A percentile compares a stretch with the other conserved stretches of the same genome.
Conservation (phyloP, 768 basidiomycete genomes). For the Multifurca ochricompacta region DNA sequence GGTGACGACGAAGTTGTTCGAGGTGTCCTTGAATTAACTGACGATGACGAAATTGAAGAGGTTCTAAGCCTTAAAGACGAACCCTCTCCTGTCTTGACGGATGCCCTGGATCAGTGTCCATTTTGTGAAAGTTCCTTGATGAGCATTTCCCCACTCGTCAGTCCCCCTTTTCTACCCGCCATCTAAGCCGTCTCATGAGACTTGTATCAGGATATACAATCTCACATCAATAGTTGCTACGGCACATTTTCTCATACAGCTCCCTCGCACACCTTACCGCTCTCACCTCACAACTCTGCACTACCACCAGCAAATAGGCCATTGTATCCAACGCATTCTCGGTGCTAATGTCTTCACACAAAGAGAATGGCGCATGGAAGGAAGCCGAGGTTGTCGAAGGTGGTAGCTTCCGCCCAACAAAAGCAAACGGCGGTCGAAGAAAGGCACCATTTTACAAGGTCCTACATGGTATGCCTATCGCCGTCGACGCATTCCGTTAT, state of each 20-base stretch:
- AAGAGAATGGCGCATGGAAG: conserved; percentile 79
- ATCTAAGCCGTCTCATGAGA: conserved; percentile 6
- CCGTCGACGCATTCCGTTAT: conserved; percentile 96
- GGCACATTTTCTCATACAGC: conserved; percentile 27
- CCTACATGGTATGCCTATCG: conserved; percentile 93
- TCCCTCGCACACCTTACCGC: neutral
- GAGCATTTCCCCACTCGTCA: conserved; percentile 26
- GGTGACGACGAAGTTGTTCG: conserved; percentile 59
- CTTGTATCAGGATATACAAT: conserved; percentile 36
- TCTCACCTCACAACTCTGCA: conserved; percentile 17
- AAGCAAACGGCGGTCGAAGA: conserved; percentile 46
- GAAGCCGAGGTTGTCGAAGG: conserved; percentile 56
- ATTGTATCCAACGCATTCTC: conserved; percentile 50
- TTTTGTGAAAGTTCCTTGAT: conserved; percentile 28
- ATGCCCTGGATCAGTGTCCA: conserved; percentile 25
- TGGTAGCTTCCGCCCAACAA: conserved; percentile 37
- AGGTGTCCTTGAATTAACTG: conserved; percentile 19
- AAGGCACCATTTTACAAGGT: conserved; percentile 95
- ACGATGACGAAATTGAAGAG: conserved; percentile 27
- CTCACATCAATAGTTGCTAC: conserved; percentile 53
- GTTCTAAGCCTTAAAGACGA: conserved; percentile 24
- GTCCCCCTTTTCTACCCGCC: conserved; percentile 8
- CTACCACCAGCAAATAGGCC: conserved; percentile 7
- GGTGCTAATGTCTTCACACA: conserved; percentile 81
- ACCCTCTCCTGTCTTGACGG: neutral